phyloP scores from a whole-genome alignment of 2,329 filamentous ascomycete genomes.

The Alternaria triticina region DNA sequence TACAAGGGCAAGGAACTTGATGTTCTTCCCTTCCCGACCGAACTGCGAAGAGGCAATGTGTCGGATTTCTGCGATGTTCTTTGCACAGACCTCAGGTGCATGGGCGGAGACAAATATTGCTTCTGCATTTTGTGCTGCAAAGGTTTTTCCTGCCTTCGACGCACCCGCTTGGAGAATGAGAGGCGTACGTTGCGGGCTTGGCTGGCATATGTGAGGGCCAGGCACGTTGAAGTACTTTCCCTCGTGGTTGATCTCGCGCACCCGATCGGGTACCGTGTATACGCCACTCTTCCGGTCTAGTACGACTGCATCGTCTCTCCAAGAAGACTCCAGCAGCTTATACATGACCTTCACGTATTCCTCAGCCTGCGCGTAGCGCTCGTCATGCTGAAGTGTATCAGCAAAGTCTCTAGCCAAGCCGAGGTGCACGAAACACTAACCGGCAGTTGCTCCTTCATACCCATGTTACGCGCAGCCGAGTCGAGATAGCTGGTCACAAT shows the following conservation, averaged over 20 bases:
- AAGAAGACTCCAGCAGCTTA: slow-evolving; percentile 72
- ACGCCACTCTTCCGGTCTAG: slow-evolving; percentile 64
- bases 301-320: slow-evolving; percentile 70
- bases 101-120: slow-evolving; percentile 74
- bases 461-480: slow-evolving; percentile 69
- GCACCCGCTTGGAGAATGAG: slow-evolving; percentile 74
- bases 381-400: slow-evolving; percentile 61
- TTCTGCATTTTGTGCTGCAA: slow-evolving; percentile 74
- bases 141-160: slow-evolving; percentile 68
- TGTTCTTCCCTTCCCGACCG: slow-evolving; percentile 64
- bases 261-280: slow-evolving; percentile 64
- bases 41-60: slow-evolving; percentile 58
- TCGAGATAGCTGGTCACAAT: slow-evolving; percentile 74
- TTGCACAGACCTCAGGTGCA: slow-evolving; percentile 65
- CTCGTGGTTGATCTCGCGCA: slow-evolving; percentile 71
- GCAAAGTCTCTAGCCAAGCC: slow-evolving; percentile 60
- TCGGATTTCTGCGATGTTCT: slow-evolving; percentile 68
- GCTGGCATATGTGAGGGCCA: slow-evolving; percentile 70
- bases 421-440: slow-evolving; percentile 48
- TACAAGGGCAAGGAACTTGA: slow-evolving; percentile 73
- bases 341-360: slow-evolving; percentile 74
- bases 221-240: slow-evolving; percentile 69
- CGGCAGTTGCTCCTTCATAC: slow-evolving; percentile 63
- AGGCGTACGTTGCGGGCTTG: slow-evolving; percentile 72
- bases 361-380: slow-evolving; percentile 71